phyloP scores from a whole-genome alignment of 148 eudicot species.

The Talinum fruticosum region DNA sequence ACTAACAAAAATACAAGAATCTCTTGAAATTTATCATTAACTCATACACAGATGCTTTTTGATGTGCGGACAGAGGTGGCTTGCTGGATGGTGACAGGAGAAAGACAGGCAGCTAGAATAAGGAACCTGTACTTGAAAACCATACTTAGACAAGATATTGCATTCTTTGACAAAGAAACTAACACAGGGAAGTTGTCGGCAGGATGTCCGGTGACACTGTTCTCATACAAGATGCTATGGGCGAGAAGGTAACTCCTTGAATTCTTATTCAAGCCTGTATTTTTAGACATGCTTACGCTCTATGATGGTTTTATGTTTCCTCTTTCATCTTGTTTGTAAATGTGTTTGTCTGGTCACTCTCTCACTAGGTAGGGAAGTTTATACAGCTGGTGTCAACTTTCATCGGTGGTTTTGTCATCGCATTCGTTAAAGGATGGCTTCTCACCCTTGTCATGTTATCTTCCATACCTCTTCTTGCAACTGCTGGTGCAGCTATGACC shows the following conservation, averaged over 20 bases:
- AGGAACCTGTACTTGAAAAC: slow-evolving; percentile 53
- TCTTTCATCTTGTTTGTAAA: neutral
- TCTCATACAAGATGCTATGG: slow-evolving; percentile 69
- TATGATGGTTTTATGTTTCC: neutral
- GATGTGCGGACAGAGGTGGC: slow-evolving; percentile 43
- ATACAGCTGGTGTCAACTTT: slow-evolving; percentile 57
- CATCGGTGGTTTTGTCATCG: slow-evolving; percentile 68
- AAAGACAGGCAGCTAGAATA: slow-evolving; percentile 62
- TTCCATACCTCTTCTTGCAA: slow-evolving; percentile 50
- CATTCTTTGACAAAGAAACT: slow-evolving; percentile 63
- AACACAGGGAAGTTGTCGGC: slow-evolving; percentile 73
- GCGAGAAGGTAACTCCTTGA: slow-evolving; percentile 53
- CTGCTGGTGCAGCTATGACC: slow-evolving; percentile 50
- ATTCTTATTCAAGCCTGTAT: neutral
- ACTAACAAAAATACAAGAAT: neutral
- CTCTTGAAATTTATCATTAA: neutral
- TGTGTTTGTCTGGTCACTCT: neutral
- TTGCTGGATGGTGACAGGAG: slow-evolving; percentile 72
- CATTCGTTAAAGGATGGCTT: slow-evolving; percentile 70
- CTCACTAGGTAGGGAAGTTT: slow-evolving; percentile 60
- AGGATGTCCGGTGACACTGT: slow-evolving; percentile 78
- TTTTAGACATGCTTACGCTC: neutral
- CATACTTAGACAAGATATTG: slow-evolving; percentile 57
- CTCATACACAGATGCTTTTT: neutral
- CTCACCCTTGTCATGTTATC: slow-evolving; percentile 66